Conservation (phyloP, 495 filamentous ascomycete genomes). For the Parmelia sp. region DNA sequence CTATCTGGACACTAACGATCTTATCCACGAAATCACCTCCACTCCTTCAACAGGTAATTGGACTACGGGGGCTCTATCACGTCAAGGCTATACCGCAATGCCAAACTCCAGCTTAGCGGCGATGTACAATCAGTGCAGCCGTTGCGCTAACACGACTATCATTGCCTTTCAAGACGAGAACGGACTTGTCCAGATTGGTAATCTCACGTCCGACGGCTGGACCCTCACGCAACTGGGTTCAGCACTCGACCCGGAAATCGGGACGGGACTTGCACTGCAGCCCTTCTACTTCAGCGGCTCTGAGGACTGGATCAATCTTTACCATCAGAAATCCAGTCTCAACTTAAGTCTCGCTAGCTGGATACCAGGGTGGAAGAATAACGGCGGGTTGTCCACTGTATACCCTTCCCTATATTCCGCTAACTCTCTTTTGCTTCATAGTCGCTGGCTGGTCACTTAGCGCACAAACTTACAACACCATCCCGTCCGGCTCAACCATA, state of each 20-base stretch:
- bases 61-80: conserved; percentile 20
- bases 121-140: conserved; percentile 27
- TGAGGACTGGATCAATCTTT: conserved; percentile 25
- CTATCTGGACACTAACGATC: conserved; percentile 24
- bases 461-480: conserved; percentile 17
- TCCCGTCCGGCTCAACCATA: conserved; percentile 19
- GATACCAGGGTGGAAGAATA: background rate
- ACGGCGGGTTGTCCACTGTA: conserved; percentile 12
- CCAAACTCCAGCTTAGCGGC: conserved; percentile 25
- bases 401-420: background rate
- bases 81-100: conserved; percentile 17
- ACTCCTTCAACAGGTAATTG: conserved; percentile 17
- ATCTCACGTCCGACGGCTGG: conserved; percentile 26
- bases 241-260: conserved; percentile 16
- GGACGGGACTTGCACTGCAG: conserved; percentile 27
- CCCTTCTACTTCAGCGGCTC: conserved; percentile 15
- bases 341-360: conserved; percentile 23
- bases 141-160: conserved; percentile 26
- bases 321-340: conserved; percentile 20
- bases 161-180: conserved; percentile 27
- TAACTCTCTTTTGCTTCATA: conserved; percentile 7
- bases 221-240: conserved; percentile 23
- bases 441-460: conserved; percentile 20
- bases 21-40: conserved; percentile 26
- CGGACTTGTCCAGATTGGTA: conserved; percentile 26